A percentile compares a stretch with the other conserved stretches of the same genome.
Conservation (phyloP, 257 asterid genomes). For the Ballota nigra region DNA sequence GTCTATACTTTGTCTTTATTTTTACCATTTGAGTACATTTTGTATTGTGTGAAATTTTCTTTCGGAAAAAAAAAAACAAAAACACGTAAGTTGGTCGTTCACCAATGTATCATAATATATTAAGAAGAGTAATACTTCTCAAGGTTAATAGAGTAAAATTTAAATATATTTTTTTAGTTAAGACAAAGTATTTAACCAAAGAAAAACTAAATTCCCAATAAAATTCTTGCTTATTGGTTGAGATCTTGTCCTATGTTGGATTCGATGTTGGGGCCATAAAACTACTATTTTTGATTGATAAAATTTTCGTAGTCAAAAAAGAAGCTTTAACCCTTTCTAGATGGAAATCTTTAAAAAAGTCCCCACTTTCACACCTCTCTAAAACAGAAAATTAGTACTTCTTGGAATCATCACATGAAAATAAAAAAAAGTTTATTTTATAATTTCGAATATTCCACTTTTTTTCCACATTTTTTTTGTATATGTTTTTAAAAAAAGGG, state of each 20-base stretch:
- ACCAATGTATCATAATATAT: too few species aligned
- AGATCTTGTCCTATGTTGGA: background rate
- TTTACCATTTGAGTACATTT: too few species aligned
- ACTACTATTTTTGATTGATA: conserved; percentile 9
- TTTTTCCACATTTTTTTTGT: background rate
- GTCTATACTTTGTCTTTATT: too few species aligned
- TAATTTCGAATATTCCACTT: conserved; percentile 23
- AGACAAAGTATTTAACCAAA: conserved; percentile 11
- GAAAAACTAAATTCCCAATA: conserved; percentile 2
- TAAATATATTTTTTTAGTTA: background rate
- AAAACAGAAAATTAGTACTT: conserved; percentile 24
- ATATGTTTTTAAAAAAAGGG: background rate
- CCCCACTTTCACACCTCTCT: conserved; percentile 36
- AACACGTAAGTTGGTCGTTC: too few species aligned
- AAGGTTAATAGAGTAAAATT: background rate
- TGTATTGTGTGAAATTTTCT: too few species aligned
- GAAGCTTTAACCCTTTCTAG: conserved; percentile 26
- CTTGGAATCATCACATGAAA: conserved; percentile 33
- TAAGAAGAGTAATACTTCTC: too few species aligned
- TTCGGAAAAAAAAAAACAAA: too few species aligned
- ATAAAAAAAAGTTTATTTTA: conserved; percentile 17
- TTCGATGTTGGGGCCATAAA: conserved; percentile 26
- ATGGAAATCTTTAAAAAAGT: conserved; percentile 30
- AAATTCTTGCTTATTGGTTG: background rate
- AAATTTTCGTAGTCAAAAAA: conserved; percentile 42